phyloP scores from a whole-genome alignment of 495 filamentous ascomycete genomes.

The Neurospora pannonica region DNA sequence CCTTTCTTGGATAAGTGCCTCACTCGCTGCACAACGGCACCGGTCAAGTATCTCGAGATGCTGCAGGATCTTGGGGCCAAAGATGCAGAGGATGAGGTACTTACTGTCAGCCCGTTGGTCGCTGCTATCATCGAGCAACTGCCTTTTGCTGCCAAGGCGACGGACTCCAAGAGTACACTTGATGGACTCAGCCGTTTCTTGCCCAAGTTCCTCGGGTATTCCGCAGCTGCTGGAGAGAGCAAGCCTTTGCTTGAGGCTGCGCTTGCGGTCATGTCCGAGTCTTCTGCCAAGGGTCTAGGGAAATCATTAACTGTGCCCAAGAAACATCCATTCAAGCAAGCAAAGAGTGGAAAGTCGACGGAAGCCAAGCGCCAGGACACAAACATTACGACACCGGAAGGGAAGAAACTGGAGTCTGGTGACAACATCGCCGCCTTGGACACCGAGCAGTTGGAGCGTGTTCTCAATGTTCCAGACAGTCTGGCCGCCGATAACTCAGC shows the following conservation, averaged over 20 bases:
- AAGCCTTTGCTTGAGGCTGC: conserved; percentile 28
- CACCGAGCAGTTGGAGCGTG: conserved; percentile 18
- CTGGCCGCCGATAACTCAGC: conserved; percentile 46
- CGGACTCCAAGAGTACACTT: conserved; percentile 26
- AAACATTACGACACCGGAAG: background rate
- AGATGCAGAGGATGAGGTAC: background rate
- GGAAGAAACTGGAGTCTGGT: background rate
- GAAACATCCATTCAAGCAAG: background rate
- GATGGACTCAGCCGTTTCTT: conserved; percentile 45
- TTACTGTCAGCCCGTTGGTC: conserved; percentile 40
- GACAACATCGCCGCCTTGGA: background rate
- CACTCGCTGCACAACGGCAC: conserved; percentile 55
- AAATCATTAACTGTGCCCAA: background rate
- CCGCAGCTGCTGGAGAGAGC: conserved; percentile 28
- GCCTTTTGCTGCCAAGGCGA: conserved; percentile 52
- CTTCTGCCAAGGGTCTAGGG: conserved; percentile 7
- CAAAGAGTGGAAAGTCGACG: conserved; percentile 5
- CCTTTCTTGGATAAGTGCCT: conserved; percentile 75
- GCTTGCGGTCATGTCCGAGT: conserved; percentile 19
- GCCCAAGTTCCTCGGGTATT: conserved; percentile 40
- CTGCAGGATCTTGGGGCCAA: conserved; percentile 22
- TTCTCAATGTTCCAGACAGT: conserved; percentile 23
- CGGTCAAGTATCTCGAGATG: conserved; percentile 64
- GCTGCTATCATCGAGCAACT: conserved; percentile 67
- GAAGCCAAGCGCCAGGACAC: background rate